These are phyloP conservation scores for Chytridiales sp. DNA, from an alignment of 371 early-diverging fungal genomes.

Conservation along the genomic window DNA sequence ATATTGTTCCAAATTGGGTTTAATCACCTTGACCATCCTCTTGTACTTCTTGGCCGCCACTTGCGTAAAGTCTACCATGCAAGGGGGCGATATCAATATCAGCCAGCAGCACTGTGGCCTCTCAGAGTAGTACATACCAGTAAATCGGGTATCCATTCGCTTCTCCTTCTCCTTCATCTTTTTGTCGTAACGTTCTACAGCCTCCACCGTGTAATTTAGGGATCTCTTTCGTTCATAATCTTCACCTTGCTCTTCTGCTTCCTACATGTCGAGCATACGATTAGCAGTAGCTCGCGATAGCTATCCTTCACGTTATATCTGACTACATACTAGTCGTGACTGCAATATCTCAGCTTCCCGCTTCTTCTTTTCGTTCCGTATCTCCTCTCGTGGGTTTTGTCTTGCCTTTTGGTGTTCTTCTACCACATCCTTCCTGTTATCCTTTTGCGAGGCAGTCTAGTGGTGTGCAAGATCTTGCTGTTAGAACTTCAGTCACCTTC, in stretches of 20 bases:
- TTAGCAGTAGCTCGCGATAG: not conserved
- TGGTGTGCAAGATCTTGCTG: too few relatives aligned
- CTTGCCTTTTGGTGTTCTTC: conserved; percentile 75
- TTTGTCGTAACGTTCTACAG: conserved; percentile 83
- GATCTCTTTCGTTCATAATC: conserved; percentile 81
- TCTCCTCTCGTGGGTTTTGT: conserved; percentile 65
- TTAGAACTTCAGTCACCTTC: too few relatives aligned
- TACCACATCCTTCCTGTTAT: conserved; percentile 76
- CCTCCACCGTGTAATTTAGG: conserved; percentile 83
- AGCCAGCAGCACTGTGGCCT: not conserved
- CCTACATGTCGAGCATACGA: conserved; percentile 21
- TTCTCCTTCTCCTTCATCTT: conserved; percentile 68
- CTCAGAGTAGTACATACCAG: conserved; percentile 49
- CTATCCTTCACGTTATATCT: not conserved
- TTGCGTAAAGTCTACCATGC: conserved; percentile 72
- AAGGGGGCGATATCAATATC: not conserved
- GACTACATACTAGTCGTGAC: conserved; percentile 50
- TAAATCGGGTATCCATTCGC: conserved; percentile 75
- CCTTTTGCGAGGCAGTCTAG: conserved; percentile 64
- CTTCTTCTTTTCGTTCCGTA: conserved; percentile 64
- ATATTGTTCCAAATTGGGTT: conserved; percentile 80
- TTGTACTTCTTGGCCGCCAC: conserved; percentile 86
- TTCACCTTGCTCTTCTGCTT: conserved; percentile 60
- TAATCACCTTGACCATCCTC: conserved; percentile 70
- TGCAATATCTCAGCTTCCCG: conserved; percentile 72